Evolutionary conservation across 2,329 filamentous ascomycete species (phyloP).

Genomic region (Lachnellula subtilissima): DNA sequence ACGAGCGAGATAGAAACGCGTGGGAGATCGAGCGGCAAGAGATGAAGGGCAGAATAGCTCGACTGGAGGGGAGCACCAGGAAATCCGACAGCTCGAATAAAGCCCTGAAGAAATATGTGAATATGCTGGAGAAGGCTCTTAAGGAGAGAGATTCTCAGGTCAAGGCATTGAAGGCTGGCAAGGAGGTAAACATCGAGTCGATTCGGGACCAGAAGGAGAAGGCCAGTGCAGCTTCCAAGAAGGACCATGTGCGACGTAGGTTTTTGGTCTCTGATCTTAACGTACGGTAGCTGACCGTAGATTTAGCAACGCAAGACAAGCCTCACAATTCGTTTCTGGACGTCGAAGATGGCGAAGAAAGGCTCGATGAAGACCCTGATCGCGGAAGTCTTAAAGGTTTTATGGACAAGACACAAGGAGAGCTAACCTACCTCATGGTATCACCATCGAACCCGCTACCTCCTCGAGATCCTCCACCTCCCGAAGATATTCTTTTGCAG

Average conservation of each 20-base stretch:
- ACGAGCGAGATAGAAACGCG: constrained; percentile 93
- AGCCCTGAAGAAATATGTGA: constrained; percentile 83
- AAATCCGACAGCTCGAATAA: constrained; percentile 86
- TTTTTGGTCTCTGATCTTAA: constrained; percentile 3
- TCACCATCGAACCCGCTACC: constrained; percentile 61
- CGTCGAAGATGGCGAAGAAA: constrained; percentile 40
- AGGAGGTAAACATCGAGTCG: constrained; percentile 36
- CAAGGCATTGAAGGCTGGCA: constrained; percentile 43
- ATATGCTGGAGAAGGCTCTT: constrained; percentile 82
- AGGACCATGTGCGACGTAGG: constrained; percentile 54
- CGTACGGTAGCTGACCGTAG: background rate
- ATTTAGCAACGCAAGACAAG: constrained; percentile 19
- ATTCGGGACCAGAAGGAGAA: constrained; percentile 40
- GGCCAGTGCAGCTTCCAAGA: constrained; percentile 48
- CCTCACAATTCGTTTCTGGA: constrained; percentile 37
- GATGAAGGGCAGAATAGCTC: constrained; percentile 96
- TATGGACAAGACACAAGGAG: constrained; percentile 59
- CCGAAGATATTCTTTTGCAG: constrained; percentile 55
- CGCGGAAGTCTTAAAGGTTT: constrained; percentile 54
- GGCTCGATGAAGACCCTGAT: constrained; percentile 34
- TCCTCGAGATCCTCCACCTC: constrained; percentile 57
- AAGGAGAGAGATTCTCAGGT: constrained; percentile 76
- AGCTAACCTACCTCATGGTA: constrained; percentile 65
- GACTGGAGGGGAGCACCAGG: constrained; percentile 82
- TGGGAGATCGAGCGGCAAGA: constrained; percentile 99